A percentile compares a stretch with the other conserved stretches of the same genome.
Conservation (phyloP, 768 basidiomycete genomes). For the Boletus rex-veris region DNA sequence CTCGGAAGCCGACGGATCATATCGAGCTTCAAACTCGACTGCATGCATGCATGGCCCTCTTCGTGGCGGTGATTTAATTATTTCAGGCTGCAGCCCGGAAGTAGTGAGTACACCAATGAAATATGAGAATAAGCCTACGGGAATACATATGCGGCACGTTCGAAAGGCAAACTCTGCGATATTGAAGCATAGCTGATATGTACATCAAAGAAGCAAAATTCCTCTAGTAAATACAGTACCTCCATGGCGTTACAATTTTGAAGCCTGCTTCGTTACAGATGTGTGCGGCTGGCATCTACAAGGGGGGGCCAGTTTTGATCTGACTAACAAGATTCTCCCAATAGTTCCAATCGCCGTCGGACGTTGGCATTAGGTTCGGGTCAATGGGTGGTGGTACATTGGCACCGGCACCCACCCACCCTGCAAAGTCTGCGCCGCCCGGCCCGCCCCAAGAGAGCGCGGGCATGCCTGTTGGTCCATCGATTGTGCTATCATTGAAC, state of each 20-base stretch:
- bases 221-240: constrained; percentile 10
- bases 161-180: not conserved
- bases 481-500: constrained; percentile 63
- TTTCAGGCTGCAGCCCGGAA: too few species aligned
- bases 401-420: constrained; percentile 49
- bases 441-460: constrained; percentile 59
- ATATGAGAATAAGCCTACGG: too few species aligned
- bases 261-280: constrained; percentile 10
- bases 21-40: too few species aligned
- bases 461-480: constrained; percentile 44
- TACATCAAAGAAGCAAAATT: constrained; percentile 7
- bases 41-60: too few species aligned
- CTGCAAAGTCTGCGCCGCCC: constrained; percentile 53
- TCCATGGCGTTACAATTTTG: not conserved
- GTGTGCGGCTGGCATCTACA: constrained; percentile 17
- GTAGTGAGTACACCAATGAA: too few species aligned
- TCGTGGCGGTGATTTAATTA: too few species aligned
- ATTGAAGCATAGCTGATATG: constrained; percentile 1
- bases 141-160: too few species aligned
- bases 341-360: constrained; percentile 74
- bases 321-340: constrained; percentile 76
- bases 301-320: constrained; percentile 38
- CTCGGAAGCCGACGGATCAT: too few species aligned
- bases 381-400: constrained; percentile 40
- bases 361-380: constrained; percentile 42